These are phyloP conservation scores for Arabidopsis hybrid DNA, from an alignment of 441 rosid genomes.

Conservation along the genomic window DNA sequence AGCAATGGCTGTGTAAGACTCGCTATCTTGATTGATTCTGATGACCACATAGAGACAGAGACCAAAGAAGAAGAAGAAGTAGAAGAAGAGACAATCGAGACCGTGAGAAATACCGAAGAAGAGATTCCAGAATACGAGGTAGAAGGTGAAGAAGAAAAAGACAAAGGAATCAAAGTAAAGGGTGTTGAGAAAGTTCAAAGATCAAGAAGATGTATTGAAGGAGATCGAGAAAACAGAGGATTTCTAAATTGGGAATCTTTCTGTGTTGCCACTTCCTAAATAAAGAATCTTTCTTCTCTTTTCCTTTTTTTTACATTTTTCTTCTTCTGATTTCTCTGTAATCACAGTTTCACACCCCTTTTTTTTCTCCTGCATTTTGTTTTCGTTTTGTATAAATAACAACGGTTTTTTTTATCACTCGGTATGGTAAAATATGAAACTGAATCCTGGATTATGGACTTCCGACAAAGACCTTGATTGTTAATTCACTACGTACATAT, in stretches of 20 bases:
- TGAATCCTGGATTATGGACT: background rate
- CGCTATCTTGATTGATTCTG: constrained; percentile 48
- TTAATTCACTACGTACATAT: constrained; percentile 1
- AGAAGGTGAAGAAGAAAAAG: constrained; percentile 34
- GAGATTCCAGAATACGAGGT: constrained; percentile 18
- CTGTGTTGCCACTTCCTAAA: constrained; percentile 70
- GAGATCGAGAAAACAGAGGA: constrained; percentile 52
- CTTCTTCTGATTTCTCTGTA: constrained; percentile 32
- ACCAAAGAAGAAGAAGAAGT: constrained; percentile 28
- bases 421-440: constrained; percentile 12
- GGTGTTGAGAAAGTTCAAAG: constrained; percentile 46
- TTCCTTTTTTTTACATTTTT: background rate
- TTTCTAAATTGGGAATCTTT: constrained; percentile 58
- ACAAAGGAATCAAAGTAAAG: constrained; percentile 23
- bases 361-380: constrained; percentile 29
- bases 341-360: constrained; percentile 14
- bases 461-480: constrained; percentile 8
- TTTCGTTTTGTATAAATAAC: constrained; percentile 39
- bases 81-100: constrained; percentile 27
- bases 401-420: constrained; percentile 15
- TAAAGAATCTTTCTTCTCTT: background rate
- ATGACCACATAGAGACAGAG: constrained; percentile 39
- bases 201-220: constrained; percentile 57
- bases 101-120: constrained; percentile 33
- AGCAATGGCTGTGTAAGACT: constrained; percentile 79